phyloP scores from a whole-genome alignment of 2,329 filamentous ascomycete genomes.

The Capronia americana region DNA sequence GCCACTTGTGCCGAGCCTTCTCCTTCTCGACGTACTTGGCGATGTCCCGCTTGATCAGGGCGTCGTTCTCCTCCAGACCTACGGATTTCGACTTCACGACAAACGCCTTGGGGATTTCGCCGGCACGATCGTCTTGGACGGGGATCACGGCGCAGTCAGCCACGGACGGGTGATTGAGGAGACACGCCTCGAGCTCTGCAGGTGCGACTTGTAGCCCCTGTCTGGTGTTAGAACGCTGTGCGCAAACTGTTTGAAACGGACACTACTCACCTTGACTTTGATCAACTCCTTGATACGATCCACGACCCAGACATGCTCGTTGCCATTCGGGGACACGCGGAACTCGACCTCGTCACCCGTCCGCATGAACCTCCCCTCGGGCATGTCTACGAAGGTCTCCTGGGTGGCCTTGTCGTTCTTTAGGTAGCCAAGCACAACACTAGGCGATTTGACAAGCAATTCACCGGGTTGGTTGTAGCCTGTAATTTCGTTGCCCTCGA shows the following conservation, averaged over 20 bases:
- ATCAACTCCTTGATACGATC: constrained; percentile 82
- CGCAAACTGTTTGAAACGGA: constrained; percentile 42
- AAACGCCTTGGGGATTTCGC: constrained; percentile 69
- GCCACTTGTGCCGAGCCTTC: constrained; percentile 68
- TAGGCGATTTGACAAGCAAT: constrained; percentile 77
- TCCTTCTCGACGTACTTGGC: constrained; percentile 65
- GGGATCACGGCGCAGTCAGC: constrained; percentile 80
- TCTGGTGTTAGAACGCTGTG: constrained; percentile 8
- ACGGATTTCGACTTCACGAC: constrained; percentile 64
- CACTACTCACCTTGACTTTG: constrained; percentile 71
- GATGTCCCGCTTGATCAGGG: constrained; percentile 58
- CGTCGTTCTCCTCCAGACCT: constrained; percentile 60
- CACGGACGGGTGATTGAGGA: constrained; percentile 76
- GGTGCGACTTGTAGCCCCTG: constrained; percentile 83
- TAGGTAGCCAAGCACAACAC: constrained; percentile 80
- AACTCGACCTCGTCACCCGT: constrained; percentile 86
- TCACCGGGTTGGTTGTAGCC: constrained; percentile 78
- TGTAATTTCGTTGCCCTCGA: constrained; percentile 73
- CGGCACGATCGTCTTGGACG: constrained; percentile 67
- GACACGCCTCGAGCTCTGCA: constrained; percentile 79
- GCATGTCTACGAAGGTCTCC: constrained; percentile 75
- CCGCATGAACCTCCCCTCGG: constrained; percentile 71
- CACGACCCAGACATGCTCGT: constrained; percentile 73
- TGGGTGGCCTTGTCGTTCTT: constrained; percentile 83
- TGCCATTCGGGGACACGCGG: constrained; percentile 65